Conservation (phyloP, 2,329 filamentous ascomycete species). For the Aspergillus sp. region DNA sequence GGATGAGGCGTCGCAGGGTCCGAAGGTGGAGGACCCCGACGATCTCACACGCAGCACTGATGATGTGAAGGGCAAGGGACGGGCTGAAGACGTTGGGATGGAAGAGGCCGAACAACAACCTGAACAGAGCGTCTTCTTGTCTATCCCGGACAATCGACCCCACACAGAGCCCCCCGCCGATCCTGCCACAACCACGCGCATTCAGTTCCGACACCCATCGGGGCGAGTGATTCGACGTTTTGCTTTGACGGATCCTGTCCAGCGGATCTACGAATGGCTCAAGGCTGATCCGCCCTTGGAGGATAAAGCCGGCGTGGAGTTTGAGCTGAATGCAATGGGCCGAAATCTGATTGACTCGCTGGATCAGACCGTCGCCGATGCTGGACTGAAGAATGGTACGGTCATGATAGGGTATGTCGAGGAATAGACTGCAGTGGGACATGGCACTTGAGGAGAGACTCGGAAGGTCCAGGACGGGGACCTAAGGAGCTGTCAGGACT, state of each 20-base stretch:
- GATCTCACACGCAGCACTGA: conserved; percentile 71
- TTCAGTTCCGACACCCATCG: conserved; percentile 86
- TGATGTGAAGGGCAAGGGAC: conserved; percentile 52
- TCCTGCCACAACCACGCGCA: conserved; percentile 74
- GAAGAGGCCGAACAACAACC: conserved; percentile 41
- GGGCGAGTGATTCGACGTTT: conserved; percentile 90
- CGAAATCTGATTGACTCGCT: conserved; percentile 78
- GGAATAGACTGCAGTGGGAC: conserved; percentile 37
- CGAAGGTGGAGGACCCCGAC: conserved; percentile 76
- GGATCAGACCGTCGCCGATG: conserved; percentile 73
- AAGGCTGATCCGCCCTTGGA: conserved; percentile 78
- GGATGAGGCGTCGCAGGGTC: conserved; percentile 46
- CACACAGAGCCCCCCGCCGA: conserved; percentile 77
- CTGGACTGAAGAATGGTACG: conserved; percentile 85
- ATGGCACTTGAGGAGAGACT: background rate
- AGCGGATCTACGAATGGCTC: conserved; percentile 91
- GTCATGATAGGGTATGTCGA: conserved; percentile 92
- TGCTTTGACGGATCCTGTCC: conserved; percentile 70
- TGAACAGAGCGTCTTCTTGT: conserved; percentile 58
- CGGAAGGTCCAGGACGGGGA: background rate
- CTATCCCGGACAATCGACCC: conserved; percentile 70
- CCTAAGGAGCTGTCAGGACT: background rate
- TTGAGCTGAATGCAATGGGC: conserved; percentile 87
- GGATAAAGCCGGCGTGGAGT: conserved; percentile 73
- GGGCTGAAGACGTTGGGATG: conserved; percentile 44